A percentile compares a stretch with the other conserved stretches of the same genome.
Evolutionary conservation across 106 monocot genomes (phyloP).

Genomic region (Apostasia ramifera): DNA sequence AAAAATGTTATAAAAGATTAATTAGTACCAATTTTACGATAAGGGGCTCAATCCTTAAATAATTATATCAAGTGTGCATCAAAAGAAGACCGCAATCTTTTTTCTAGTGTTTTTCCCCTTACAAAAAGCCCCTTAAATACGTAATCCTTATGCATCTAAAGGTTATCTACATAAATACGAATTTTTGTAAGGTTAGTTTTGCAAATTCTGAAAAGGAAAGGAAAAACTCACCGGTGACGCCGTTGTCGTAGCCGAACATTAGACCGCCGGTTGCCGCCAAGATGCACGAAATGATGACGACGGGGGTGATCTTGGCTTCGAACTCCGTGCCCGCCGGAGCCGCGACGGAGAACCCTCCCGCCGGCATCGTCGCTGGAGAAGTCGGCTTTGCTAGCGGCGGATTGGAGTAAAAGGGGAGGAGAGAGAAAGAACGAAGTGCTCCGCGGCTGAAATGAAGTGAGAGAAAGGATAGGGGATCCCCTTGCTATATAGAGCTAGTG

Average conservation of each 20-base stretch:
- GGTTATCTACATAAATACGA: too few relatives aligned
- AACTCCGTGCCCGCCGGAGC: constrained; percentile 20
- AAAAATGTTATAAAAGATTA: too few relatives aligned
- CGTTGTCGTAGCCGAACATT: constrained; percentile 71
- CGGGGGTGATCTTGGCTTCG: constrained; percentile 67
- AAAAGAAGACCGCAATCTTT: too few relatives aligned
- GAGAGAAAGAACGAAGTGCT: not conserved
- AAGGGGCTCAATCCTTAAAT: too few relatives aligned
- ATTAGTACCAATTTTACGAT: too few relatives aligned
- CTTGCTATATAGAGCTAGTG: not conserved
- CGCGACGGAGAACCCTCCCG: constrained; percentile 49
- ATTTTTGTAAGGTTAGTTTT: too few relatives aligned
- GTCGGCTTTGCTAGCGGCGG: too few relatives aligned
- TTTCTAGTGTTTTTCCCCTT: too few relatives aligned
- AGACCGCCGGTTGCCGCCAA: constrained; percentile 77
- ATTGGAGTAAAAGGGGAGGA: not conserved
- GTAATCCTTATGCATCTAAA: too few relatives aligned
- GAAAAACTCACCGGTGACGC: constrained; percentile 44
- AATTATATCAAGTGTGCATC: too few relatives aligned
- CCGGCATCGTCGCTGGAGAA: constrained; percentile 10
- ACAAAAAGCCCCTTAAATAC: too few relatives aligned
- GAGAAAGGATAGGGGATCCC: not conserved
- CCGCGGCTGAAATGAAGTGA: not conserved
- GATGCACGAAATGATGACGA: constrained; percentile 69
- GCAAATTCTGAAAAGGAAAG: not conserved